Evolutionary conservation across 148 eudicot genomes (phyloP).

Genomic region (Rhododendron kiyosumense): DNA sequence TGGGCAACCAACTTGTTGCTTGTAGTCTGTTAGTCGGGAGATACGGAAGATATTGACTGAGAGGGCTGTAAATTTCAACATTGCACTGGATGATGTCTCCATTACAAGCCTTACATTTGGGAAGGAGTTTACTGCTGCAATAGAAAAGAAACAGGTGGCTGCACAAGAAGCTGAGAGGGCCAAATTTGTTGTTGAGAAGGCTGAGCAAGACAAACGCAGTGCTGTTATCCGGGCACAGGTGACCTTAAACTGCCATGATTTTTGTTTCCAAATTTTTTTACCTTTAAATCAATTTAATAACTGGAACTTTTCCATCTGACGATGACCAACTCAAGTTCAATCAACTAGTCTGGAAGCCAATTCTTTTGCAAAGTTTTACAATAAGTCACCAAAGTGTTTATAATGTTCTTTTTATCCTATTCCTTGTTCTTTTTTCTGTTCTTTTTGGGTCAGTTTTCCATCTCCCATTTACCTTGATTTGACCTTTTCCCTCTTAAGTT

Average conservation of each 20-base stretch:
- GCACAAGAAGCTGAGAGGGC: slow-evolving; percentile 84
- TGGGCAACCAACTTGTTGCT: not conserved
- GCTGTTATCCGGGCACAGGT: slow-evolving; percentile 88
- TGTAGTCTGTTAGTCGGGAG: slow-evolving; percentile 79
- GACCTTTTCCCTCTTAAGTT: not conserved
- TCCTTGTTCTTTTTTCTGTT: not conserved
- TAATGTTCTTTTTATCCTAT: not conserved
- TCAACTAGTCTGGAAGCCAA: not conserved
- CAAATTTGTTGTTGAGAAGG: slow-evolving; percentile 74
- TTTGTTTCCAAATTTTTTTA: not conserved
- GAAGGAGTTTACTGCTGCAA: slow-evolving; percentile 86
- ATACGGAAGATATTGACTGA: slow-evolving; percentile 71
- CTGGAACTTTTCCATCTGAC: not conserved
- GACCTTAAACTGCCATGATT: slow-evolving; percentile 8
- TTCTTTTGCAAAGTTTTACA: not conserved
- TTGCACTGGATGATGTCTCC: slow-evolving; percentile 91
- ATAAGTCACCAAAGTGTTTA: not conserved
- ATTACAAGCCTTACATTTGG: slow-evolving; percentile 85
- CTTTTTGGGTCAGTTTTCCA: not conserved
- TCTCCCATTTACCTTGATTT: not conserved
- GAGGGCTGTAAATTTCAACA: slow-evolving; percentile 78
- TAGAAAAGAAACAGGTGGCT: slow-evolving; percentile 95
- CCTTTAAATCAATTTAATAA: not conserved
- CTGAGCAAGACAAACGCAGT: slow-evolving; percentile 77
- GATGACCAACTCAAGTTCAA: not conserved